Evolutionary conservation across 2,329 filamentous ascomycete genomes (phyloP), one percentile per base, ranked within the genome.

Genomic region (Septoria petroselini): DNA sequence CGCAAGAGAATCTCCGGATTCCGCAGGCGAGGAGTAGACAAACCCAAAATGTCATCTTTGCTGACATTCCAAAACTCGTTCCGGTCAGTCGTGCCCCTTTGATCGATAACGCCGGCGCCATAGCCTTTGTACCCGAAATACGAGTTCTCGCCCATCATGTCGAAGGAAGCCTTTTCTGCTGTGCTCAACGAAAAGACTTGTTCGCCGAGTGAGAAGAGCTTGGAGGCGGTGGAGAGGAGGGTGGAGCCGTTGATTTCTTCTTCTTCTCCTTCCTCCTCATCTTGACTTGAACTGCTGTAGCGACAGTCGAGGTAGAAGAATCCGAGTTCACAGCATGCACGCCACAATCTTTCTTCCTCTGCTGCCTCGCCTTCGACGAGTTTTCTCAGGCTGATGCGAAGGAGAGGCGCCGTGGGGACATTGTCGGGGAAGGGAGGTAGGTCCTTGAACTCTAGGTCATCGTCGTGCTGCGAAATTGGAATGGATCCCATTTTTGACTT

Each of bases 231-330:
- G 1, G 57, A 34, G 1, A 79, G 65, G 3, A 80, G 58, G 1
- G 60, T 59, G 11, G 68, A 58, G 4, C 75, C 75, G 14, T 67
- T 53, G 19, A 66, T 45, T n/a, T 41, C 9, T 4, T 34, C 25
- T 9, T 34, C 41, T 8, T 33, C 15, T 3, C 18, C 27, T 11
- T 14, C 34, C 15, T 3, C 18, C 27, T 11, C 15, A 9, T 19
- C 29, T n/a, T 33, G 12, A 34, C 27, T 34, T 37, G 11, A 7
- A n/a, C 6, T 21, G 29, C 31, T 18, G 35, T 15, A 15, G 27
- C 68, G 64, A 2, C 80, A 63, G 55, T 80, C 75, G 5, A 81
- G 68, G 55, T 81, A 81, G 66, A 80, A 81, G 66, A 81, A 81
- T 1, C 78, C 78, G 1, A 80, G 66, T 2, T 78, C 71, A 23